Percentiles rank a stretch among this genome's conserved stretches.
These are phyloP conservation scores for Scutellaria baicalensis DNA, from an alignment of 257 asterid species.

Conservation along the genomic window DNA sequence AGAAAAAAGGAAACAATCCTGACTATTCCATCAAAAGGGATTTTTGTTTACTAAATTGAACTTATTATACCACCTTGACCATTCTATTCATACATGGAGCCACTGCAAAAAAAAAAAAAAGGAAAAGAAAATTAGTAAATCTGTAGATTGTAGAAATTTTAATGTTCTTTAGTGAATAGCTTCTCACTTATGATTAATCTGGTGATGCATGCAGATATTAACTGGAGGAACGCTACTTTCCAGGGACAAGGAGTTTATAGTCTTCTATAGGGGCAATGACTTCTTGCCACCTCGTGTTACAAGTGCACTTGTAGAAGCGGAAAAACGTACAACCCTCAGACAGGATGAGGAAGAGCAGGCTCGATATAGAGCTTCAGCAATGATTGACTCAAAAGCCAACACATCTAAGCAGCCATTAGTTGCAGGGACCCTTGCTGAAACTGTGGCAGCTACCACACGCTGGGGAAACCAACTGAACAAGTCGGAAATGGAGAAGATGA, in stretches of 20 bases:
- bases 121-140: too few relatives aligned
- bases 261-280: constrained; percentile 88
- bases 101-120: too few relatives aligned
- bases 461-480: constrained; percentile 56
- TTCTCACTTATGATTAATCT: not conserved
- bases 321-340: constrained; percentile 35
- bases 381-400: constrained; percentile 27
- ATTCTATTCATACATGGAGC: too few relatives aligned
- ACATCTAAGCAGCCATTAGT: constrained; percentile 44
- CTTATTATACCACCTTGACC: too few relatives aligned
- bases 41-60: too few relatives aligned
- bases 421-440: constrained; percentile 97
- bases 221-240: constrained; percentile 91
- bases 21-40: too few relatives aligned
- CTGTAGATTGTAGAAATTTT: too few relatives aligned
- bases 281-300: constrained; percentile 64
- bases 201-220: constrained; percentile 48
- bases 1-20: too few relatives aligned
- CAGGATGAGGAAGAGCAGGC: constrained; percentile 87
- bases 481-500: constrained; percentile 64
- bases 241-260: constrained; percentile 86
- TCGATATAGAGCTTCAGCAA: constrained; percentile 47
- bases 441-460: constrained; percentile 73
- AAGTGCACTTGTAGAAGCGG: constrained; percentile 55
- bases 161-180: not conserved